phyloP scores from a whole-genome alignment of 2,329 filamentous ascomycete species.

The Trichophyton schoenleinii region DNA sequence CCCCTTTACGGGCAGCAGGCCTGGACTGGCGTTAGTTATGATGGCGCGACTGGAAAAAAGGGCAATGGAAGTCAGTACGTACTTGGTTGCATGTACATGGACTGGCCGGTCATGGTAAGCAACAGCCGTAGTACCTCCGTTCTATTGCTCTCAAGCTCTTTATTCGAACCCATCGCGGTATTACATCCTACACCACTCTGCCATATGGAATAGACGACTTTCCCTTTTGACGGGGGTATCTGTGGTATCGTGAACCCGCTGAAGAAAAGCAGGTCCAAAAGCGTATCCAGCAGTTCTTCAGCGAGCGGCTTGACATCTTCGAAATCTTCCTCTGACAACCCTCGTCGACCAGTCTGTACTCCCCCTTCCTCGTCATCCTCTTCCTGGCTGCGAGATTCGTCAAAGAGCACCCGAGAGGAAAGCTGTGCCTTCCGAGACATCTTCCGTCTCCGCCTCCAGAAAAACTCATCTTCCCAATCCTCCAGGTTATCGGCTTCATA shows the following conservation, averaged over 20 bases:
- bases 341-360: neutral
- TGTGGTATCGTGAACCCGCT: conserved; percentile 74
- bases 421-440: conserved; percentile 55
- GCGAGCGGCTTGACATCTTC: conserved; percentile 65
- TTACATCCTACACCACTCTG: conserved; percentile 96
- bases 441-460: conserved; percentile 68
- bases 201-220: conserved; percentile 91
- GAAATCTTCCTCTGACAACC: neutral
- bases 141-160: conserved; percentile 84
- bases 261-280: conserved; percentile 84
- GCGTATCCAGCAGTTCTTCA: conserved; percentile 81
- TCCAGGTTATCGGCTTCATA: conserved; percentile 79
- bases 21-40: conserved; percentile 24
- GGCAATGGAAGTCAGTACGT: conserved; percentile 17
- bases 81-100: conserved; percentile 81
- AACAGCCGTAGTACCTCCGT: conserved; percentile 80
- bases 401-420: conserved; percentile 68
- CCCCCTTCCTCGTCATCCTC: conserved; percentile 30
- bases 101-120: conserved; percentile 73
- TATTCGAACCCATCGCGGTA: conserved; percentile 71
- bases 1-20: conserved; percentile 62
- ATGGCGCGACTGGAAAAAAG: neutral
- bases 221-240: conserved; percentile 56
- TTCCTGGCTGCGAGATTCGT: conserved; percentile 50
- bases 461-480: conserved; percentile 83